Conservation (phyloP, 2,329 filamentous ascomycete genomes). For the Pseudovirgaria hyperparasitica region DNA sequence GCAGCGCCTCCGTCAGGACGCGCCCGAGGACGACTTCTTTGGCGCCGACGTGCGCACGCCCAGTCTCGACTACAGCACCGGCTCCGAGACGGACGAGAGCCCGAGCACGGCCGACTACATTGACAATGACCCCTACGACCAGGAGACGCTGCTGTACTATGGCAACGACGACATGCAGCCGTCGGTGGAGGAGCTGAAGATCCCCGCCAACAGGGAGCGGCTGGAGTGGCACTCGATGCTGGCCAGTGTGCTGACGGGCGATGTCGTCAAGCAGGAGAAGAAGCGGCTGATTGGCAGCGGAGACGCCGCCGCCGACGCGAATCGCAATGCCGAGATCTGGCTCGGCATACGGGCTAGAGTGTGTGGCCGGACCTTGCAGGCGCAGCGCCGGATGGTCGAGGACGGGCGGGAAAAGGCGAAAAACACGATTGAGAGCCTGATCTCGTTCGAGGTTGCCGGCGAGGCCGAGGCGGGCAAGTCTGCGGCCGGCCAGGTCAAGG, state of each 20-base stretch:
- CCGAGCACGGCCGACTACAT: conserved; percentile 73
- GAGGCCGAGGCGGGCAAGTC: conserved; percentile 84
- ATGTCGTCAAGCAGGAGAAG: conserved; percentile 97
- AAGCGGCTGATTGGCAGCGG: conserved; percentile 77
- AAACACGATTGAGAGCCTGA: conserved; percentile 70
- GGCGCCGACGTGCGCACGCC: conserved; percentile 53
- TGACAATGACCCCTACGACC: conserved; percentile 74
- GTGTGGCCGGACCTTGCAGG: conserved; percentile 70
- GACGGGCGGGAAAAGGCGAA: conserved; percentile 66
- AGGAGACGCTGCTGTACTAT: conserved; percentile 86
- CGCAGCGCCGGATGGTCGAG: conserved; percentile 79
- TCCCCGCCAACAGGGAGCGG: conserved; percentile 76
- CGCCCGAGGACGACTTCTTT: conserved; percentile 56
- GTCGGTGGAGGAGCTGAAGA: conserved; percentile 77
- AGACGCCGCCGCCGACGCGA: conserved; percentile 60
- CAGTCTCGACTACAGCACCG: conserved; percentile 52
- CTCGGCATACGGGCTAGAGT: conserved; percentile 72
- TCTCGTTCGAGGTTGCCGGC: conserved; percentile 87
- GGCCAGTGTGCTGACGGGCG: conserved; percentile 85
- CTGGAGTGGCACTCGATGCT: conserved; percentile 98
- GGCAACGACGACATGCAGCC: conserved; percentile 82
- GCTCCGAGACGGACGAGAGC: conserved; percentile 82
- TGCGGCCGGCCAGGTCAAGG: conserved; percentile 75
- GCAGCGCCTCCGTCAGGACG: conserved; percentile 75
- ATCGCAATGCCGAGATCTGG: conserved; percentile 64